Evolutionary conservation across 768 basidiomycete species (phyloP).

Genomic region (Psilocybe subaeruginosa): DNA sequence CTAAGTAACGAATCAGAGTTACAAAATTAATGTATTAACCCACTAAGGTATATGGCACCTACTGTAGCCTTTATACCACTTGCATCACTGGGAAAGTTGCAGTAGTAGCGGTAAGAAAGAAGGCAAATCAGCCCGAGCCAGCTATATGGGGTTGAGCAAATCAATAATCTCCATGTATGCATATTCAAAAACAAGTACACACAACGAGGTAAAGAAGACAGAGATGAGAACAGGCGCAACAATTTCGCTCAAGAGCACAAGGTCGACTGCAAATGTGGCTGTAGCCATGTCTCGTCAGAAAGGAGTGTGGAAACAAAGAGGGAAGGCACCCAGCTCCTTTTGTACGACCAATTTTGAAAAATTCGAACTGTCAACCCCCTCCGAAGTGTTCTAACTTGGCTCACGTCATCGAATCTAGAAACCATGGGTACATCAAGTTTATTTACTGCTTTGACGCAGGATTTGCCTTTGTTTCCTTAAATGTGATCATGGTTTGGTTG

Average conservation of each 20-base stretch:
- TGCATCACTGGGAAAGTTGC: not conserved
- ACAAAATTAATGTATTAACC: no score
- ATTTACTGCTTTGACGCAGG: no score
- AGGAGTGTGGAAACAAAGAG: not conserved
- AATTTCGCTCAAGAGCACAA: not conserved
- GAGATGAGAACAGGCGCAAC: not conserved
- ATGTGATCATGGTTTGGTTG: no score
- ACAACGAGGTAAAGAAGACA: not conserved
- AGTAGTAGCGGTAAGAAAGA: not conserved
- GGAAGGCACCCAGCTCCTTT: not conserved
- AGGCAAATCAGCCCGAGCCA: not conserved
- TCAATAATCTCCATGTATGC: no score
- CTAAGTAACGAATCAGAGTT: not conserved
- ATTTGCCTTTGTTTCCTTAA: no score
- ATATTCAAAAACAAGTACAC: not conserved
- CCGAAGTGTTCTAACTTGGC: no score
- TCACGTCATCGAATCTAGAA: no score
- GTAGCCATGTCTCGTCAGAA: not conserved
- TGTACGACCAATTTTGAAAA: not conserved
- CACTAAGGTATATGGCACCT: not conserved
- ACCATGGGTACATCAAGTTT: no score
- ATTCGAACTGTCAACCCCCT: no score
- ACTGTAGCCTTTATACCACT: not conserved
- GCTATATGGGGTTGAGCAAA: not conserved
- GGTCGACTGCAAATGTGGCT: not conserved